These are phyloP conservation scores for Knoxdaviesia capensis DNA, from an alignment of 2,329 filamentous ascomycete genomes.

Conservation along the genomic window DNA sequence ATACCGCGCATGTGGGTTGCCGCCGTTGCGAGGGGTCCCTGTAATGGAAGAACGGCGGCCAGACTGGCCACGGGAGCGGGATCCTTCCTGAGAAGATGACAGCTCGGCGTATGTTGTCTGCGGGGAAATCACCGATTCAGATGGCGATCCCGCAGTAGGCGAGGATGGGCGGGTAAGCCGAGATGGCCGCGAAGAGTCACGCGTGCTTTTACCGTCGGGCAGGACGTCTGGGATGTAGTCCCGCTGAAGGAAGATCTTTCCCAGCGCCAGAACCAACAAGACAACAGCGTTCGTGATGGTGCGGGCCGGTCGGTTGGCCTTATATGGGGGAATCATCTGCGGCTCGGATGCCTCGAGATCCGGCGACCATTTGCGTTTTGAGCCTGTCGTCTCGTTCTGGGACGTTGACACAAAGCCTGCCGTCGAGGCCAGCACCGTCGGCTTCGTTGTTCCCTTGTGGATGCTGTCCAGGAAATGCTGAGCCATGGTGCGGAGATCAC, in stretches of 20 bases:
- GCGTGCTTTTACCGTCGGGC: slow-evolving; percentile 13
- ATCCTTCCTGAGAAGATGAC: no score
- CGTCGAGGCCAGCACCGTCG: background rate
- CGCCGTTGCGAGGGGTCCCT: background rate
- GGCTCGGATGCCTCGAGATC: slow-evolving; percentile 12
- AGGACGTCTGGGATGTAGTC: slow-evolving; percentile 28
- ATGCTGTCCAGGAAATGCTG: slow-evolving; percentile 29
- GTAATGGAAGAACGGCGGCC: slow-evolving; percentile 29
- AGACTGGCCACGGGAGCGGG: slow-evolving; percentile 14
- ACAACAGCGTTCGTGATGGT: slow-evolving; percentile 68
- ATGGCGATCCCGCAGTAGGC: slow-evolving; percentile 8
- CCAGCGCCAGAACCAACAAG: slow-evolving; percentile 65
- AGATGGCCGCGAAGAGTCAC: slow-evolving; percentile 12
- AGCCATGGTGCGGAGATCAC: slow-evolving; percentile 30
- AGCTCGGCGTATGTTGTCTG: no score
- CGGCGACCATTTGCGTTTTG: slow-evolving; percentile 37
- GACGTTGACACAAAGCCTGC: slow-evolving; percentile 2
- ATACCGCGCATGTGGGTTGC: slow-evolving; percentile 15
- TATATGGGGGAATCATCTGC: slow-evolving; percentile 12
- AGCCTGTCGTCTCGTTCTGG: slow-evolving; percentile 11
- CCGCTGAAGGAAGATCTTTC: slow-evolving; percentile 51
- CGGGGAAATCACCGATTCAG: slow-evolving; percentile 20
- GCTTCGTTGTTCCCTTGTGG: slow-evolving; percentile 10
- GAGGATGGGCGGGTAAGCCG: slow-evolving; percentile 1
- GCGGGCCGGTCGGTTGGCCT: slow-evolving; percentile 29